These are phyloP conservation scores for Sporobolus alterniflorus DNA, from an alignment of 202 grass and related monocot genomes.

Conservation along the genomic window DNA sequence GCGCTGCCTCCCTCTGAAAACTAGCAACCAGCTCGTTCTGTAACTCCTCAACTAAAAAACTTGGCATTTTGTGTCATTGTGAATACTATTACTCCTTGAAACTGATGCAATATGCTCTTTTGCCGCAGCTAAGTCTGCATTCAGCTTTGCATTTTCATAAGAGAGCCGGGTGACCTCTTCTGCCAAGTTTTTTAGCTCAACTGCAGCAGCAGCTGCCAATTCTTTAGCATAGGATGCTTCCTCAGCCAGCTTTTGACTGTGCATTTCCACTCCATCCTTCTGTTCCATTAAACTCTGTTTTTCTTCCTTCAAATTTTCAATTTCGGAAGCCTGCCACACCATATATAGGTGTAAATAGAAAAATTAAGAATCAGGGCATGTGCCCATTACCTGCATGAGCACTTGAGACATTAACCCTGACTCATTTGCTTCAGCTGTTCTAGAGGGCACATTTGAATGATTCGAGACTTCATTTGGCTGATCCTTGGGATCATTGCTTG, in stretches of 20 bases:
- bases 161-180: slow-evolving; percentile 99
- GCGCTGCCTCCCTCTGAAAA: slow-evolving; percentile 82
- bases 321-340: slow-evolving; percentile 72
- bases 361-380: slow-evolving; percentile 3
- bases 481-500: slow-evolving; percentile 43
- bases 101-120: slow-evolving; percentile 55
- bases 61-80: slow-evolving; percentile 43
- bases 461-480: slow-evolving; percentile 42
- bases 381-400: slow-evolving; percentile 69
- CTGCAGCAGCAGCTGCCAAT: slow-evolving; percentile 91
- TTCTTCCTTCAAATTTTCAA: slow-evolving; percentile 96
- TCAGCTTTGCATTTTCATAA: slow-evolving; percentile 91
- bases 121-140: slow-evolving; percentile 50
- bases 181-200: slow-evolving; percentile 94
- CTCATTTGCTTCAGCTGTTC: slow-evolving; percentile 50
- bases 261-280: slow-evolving; percentile 89
- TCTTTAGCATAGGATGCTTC: slow-evolving; percentile 98
- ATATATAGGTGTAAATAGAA: slow-evolving; percentile 13
- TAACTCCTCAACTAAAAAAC: slow-evolving; percentile 79
- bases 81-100: slow-evolving; percentile 38
- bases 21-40: slow-evolving; percentile 88
- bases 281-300: slow-evolving; percentile 76
- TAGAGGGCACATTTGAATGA: slow-evolving; percentile 38
- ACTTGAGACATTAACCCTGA: slow-evolving; percentile 71
- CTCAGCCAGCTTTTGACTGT: slow-evolving; percentile 87